These are phyloP conservation scores for Moricandia arvensis DNA, from an alignment of 345 rosid genomes.

Conservation along the genomic window DNA sequence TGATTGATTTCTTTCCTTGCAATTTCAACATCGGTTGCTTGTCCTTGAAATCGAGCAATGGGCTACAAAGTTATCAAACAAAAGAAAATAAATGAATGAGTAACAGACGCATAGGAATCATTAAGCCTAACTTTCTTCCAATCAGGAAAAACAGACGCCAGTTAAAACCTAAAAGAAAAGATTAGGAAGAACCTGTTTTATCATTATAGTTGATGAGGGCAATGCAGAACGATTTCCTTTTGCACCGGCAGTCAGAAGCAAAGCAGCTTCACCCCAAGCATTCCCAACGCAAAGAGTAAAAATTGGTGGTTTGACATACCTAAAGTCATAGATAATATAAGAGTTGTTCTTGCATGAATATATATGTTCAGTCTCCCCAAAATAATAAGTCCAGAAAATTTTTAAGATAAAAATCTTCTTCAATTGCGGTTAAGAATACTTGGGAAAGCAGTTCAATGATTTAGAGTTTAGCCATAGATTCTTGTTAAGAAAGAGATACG, in stretches of 20 bases:
- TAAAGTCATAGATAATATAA: constrained; percentile 34
- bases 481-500: background rate
- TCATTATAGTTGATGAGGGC: constrained; percentile 46
- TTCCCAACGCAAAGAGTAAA: constrained; percentile 93
- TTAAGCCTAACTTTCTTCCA: constrained; percentile 4
- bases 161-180: background rate
- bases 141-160: background rate
- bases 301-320: constrained; percentile 80
- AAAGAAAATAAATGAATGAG: constrained; percentile 1
- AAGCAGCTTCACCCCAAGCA: constrained; percentile 99
- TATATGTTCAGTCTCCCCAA: background rate
- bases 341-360: constrained; percentile 12
- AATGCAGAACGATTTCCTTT: constrained; percentile 47
- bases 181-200: constrained; percentile 38
- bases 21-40: constrained; percentile 77
- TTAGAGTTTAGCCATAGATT: background rate
- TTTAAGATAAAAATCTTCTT: background rate
- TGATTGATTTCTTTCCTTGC: constrained; percentile 74
- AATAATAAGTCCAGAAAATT: background rate
- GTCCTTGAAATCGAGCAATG: constrained; percentile 91
- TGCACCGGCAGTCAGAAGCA: constrained; percentile 54
- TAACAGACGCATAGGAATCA: constrained; percentile 8
- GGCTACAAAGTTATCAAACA: constrained; percentile 56
- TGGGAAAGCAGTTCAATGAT: constrained; percentile 5
- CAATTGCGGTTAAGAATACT: background rate